Conservation (phyloP, 345 rosid genomes). For the Nephelium lappaceum region DNA sequence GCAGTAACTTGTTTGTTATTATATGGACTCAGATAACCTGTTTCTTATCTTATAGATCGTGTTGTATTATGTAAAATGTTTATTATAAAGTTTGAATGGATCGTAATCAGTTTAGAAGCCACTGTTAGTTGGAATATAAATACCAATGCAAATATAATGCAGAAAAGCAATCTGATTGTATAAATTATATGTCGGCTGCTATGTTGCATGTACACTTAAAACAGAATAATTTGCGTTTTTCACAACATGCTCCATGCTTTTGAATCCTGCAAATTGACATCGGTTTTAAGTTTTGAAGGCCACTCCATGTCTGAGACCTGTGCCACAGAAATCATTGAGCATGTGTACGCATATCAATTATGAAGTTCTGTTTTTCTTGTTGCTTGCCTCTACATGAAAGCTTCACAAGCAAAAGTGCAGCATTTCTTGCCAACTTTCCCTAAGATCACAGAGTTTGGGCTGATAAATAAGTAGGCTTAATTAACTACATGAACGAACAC, state of each 20-base stretch:
- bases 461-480: neutral
- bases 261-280: neutral
- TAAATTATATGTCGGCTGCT: neutral
- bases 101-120: conserved; percentile 18
- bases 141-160: neutral
- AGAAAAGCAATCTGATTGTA: neutral
- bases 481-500: neutral
- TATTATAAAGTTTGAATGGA: no score
- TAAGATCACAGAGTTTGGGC: neutral
- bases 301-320: neutral
- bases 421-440: conserved; percentile 4
- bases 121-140: neutral
- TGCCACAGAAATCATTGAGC: no score
- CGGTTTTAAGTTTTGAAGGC: conserved; percentile 1
- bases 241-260: neutral
- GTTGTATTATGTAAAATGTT: no score
- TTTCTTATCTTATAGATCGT: no score
- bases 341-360: no score
- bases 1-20: no score
- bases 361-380: no score
- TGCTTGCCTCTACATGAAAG: no score
- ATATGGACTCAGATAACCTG: no score
- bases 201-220: neutral
- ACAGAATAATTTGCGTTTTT: neutral
- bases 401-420: neutral